These are phyloP conservation scores for Diplocarpon mali DNA, from an alignment of 2,329 filamentous ascomycete species.

Conservation along the genomic window DNA sequence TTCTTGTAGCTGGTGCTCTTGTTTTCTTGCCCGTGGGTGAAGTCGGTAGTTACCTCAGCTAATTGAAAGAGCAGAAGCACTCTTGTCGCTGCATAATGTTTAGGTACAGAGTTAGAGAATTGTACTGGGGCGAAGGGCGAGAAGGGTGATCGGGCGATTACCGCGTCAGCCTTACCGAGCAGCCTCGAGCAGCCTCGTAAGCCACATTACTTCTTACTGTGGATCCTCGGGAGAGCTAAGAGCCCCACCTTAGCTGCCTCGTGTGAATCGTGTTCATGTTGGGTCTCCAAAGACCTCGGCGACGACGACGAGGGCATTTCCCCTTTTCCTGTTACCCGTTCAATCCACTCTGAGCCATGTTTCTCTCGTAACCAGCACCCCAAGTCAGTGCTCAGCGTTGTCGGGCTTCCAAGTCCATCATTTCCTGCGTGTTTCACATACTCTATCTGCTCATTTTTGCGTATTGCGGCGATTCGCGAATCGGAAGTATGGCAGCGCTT, in stretches of 20 bases:
- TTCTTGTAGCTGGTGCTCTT: neutral
- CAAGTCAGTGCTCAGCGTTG: too few species aligned
- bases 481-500: slow-evolving; percentile 10
- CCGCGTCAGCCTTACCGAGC: slow-evolving; percentile 9
- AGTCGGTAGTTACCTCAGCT: too few species aligned
- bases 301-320: neutral
- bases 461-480: neutral
- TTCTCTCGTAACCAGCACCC: slow-evolving; percentile 4
- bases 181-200: slow-evolving; percentile 3
- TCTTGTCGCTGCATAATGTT: too few species aligned
- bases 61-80: too few species aligned
- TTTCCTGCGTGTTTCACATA: slow-evolving; percentile 5
- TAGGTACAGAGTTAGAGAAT: too few species aligned
- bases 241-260: slow-evolving; percentile 9
- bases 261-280: slow-evolving; percentile 18
- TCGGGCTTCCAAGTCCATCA: neutral
- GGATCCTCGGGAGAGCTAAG: slow-evolving; percentile 1
- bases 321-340: slow-evolving; percentile 7
- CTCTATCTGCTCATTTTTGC: too few species aligned
- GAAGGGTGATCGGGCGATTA: neutral
- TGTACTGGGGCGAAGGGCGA: too few species aligned
- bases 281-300: slow-evolving; percentile 4
- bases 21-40: neutral
- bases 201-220: slow-evolving; percentile 4
- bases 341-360: slow-evolving; percentile 7